Conservation (phyloP, 2,329 filamentous ascomycete genomes). For the Alternaria arborescens region DNA sequence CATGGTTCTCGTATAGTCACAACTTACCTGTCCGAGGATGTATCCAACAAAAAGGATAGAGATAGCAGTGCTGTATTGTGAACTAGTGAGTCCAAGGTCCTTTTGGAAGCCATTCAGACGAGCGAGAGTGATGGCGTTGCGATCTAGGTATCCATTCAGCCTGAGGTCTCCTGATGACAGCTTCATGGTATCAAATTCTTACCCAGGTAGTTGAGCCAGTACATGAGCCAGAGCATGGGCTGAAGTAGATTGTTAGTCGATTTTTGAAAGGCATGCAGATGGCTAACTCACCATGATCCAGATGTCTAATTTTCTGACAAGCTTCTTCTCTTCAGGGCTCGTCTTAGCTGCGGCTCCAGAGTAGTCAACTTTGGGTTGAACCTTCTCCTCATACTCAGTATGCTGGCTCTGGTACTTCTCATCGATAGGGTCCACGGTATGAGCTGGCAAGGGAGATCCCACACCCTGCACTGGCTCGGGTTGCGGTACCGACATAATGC, state of each 20-base stretch:
- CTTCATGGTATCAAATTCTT: too few relatives aligned
- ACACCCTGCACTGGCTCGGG: not conserved
- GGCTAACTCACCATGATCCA: too few relatives aligned
- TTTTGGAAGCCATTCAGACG: constrained; percentile 62
- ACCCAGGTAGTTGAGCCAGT: too few relatives aligned
- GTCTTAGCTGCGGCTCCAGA: constrained; percentile 1
- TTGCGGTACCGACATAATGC: not conserved
- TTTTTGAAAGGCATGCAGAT: too few relatives aligned
- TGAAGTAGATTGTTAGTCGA: too few relatives aligned
- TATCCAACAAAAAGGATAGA: constrained; percentile 53
- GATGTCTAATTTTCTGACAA: too few relatives aligned
- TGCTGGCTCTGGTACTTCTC: constrained; percentile 6
- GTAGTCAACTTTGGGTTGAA: constrained; percentile 14
- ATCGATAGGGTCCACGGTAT: not conserved
- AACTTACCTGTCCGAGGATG: not conserved
- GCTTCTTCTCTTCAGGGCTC: too few relatives aligned
- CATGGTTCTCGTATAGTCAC: too few relatives aligned
- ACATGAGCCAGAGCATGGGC: too few relatives aligned
- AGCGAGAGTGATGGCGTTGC: too few relatives aligned
- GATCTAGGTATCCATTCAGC: too few relatives aligned
- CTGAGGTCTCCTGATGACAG: too few relatives aligned
- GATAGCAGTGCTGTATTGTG: constrained; percentile 48
- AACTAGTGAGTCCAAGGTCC: constrained; percentile 49
- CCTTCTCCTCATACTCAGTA: constrained; percentile 1
- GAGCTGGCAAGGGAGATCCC: not conserved